Evolutionary conservation across 768 basidiomycete genomes (phyloP), one percentile per base, ranked within the genome.

Genomic region (Mycena kentingensis): DNA sequence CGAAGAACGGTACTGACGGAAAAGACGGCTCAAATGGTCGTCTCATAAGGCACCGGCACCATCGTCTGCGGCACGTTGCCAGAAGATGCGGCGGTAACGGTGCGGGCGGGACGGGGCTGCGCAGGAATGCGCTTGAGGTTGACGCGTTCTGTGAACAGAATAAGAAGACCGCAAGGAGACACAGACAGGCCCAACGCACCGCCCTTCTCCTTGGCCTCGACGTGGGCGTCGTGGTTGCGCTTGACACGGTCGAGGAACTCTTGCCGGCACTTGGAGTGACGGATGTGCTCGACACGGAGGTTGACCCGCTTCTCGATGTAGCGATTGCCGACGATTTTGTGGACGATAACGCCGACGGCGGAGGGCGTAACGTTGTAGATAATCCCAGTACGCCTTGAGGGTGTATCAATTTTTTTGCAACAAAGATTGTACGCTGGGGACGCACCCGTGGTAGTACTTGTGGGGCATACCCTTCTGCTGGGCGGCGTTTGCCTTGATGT

Each of bases 381-480:
- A 67, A 98, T 94, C 49, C 97, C 97, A 57, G 97, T 99, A 64
- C 95, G 94, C 65, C 41, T 42, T 25, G 5, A 25, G 25, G 24
- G 95, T 95, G 60, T 50, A 41, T 18, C n/a, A 56, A 48, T 15
- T 47, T 44, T 49, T 54, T 24, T 31, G 29, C 45, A 11, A 44
- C 22, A 29, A 34, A 35, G 15, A 24, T 36, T 38, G 29, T 25
- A 10, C 18, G 29, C 19, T 29, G 11, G 13, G 24, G 32, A 84
- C 92, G 63, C 59, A 94, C 93, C 91, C 93, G 65, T 94, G 93
- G 81, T 94, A 94, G 83, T 82, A 95, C 77, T 98, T 98, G 82
- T 98, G 96, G 72, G 95, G 95, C 93, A 98, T 97, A 74, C 97
- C 97, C 88, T 95, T 96, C 85, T 99, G 97, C 76, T 97, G 91